Evolutionary conservation across 2,329 filamentous ascomycete genomes (phyloP), one percentile per base, ranked within the genome.

Genomic region (Trichoderma lentiforme): DNA sequence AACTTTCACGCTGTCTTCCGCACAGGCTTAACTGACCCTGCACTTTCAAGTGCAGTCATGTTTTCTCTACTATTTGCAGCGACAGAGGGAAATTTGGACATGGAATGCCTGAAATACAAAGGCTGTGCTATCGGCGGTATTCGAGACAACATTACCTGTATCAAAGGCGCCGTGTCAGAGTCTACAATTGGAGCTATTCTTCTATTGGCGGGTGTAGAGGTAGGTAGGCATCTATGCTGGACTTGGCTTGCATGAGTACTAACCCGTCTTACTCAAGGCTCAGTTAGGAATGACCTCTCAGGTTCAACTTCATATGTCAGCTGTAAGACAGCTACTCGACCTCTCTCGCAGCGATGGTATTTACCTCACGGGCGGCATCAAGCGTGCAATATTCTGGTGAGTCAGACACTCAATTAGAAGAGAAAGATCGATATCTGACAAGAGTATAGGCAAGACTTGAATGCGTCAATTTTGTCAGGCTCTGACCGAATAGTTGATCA

Each of bases 371-470:
- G 15, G 15, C 21, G 61, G 61, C 7, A 63, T 63, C 12, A 63
- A 63, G 61, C 61, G 61, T 47, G 61, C 61, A 47, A 63, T 63
- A 47, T 63, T 63, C 26, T 63, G 61, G 61, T 63, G 18, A 63
- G n/a, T 30, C 61, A 9, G 6, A 47, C 6, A 21, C 14, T 21
- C 30, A 47, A 21, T 63, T 12, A 15, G 9, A 63, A 30, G 24
- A 6, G 3, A 47, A 47, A 30, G 15, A 47, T 5, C 9, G 4
- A 30, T 63, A n/a, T 6, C 61, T 63, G 6, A 63, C 18, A 15
- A 30, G 1, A 15, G 3, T 30, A 47, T 47, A 63, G 61, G 61
- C 61, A 63, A 21, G 61, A 63, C 24, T 47, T 63, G 36, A 63
- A 63, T 63, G 61, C 61, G 6, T 63, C 61, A 63, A 43, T 63